Conservation (phyloP, 2,329 filamentous ascomycete genomes). For the Mariannaea sp. region DNA sequence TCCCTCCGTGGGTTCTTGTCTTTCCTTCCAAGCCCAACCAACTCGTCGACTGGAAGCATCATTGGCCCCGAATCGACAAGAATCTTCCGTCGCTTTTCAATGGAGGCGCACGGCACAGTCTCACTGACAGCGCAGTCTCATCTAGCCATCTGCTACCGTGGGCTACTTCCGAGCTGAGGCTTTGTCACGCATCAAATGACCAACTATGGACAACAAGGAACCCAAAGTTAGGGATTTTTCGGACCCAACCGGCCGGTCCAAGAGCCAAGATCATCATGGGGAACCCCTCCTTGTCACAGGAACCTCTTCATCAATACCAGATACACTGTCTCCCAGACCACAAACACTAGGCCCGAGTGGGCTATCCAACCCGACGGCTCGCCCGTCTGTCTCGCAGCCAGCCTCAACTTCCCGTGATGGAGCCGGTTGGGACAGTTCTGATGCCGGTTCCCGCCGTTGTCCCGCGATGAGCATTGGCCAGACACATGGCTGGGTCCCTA, state of each 20-base stretch:
- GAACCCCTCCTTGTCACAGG: slow-evolving; percentile 12
- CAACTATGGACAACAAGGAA: background rate
- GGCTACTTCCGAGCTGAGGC: slow-evolving; percentile 1
- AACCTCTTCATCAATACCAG: slow-evolving; percentile 8
- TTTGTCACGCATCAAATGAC: background rate
- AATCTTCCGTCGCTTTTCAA: background rate
- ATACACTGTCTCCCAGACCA: slow-evolving; percentile 2
- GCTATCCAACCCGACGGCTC: slow-evolving; percentile 22
- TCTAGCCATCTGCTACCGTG: no score
- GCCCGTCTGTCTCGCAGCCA: slow-evolving; percentile 13
- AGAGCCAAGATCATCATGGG: background rate
- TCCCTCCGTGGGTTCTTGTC: background rate
- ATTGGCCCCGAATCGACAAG: background rate
- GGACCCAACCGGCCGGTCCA: background rate
- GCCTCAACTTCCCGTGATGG: slow-evolving; percentile 9
- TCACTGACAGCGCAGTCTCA: background rate
- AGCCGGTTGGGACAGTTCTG: slow-evolving; percentile 26
- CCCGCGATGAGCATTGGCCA: slow-evolving; percentile 41
- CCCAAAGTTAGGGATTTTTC: slow-evolving; percentile 11
- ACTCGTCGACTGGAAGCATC: background rate
- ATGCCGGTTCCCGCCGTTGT: slow-evolving; percentile 34
- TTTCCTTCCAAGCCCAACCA: background rate
- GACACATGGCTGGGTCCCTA: slow-evolving; percentile 42
- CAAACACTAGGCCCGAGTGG: slow-evolving; percentile 30
- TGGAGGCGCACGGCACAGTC: slow-evolving; percentile 8